These are phyloP conservation scores for Fusarium setosum DNA, from an alignment of 2,329 filamentous ascomycete species.

Conservation along the genomic window DNA sequence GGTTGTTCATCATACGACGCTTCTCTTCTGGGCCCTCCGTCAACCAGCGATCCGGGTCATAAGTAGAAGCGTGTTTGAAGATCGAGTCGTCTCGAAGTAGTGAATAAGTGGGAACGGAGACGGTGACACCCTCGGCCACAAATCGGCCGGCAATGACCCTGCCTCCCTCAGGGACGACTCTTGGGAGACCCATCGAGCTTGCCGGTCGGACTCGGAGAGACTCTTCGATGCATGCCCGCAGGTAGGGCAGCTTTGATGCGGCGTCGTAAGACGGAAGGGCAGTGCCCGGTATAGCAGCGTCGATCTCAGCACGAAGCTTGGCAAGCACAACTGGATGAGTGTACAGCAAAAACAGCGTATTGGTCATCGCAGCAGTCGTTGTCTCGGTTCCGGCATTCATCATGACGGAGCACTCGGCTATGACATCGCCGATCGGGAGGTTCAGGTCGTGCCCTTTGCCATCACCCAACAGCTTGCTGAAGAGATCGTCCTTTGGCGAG, in stretches of 20 bases:
- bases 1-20: background rate
- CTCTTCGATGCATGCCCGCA: conserved; percentile 11
- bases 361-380: conserved; percentile 10
- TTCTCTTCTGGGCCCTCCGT: background rate
- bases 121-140: conserved; percentile 1
- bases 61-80: background rate
- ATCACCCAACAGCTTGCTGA: background rate
- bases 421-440: background rate
- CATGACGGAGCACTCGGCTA: conserved; percentile 6
- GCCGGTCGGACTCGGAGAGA: conserved; percentile 13
- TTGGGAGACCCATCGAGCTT: conserved; percentile 10
- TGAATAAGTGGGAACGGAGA: conserved; percentile 11
- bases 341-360: background rate
- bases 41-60: conserved; percentile 8
- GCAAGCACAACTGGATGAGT: background rate
- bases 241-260: background rate
- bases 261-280: background rate
- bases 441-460: background rate
- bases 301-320: conserved; percentile 4
- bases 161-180: conserved; percentile 4
- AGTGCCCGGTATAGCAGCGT: background rate
- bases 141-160: conserved; percentile 9
- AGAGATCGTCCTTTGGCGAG: background rate
- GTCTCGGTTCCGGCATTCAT: conserved; percentile 17
- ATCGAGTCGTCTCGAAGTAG: background rate